Evolutionary conservation across 306 rosid species (phyloP).

Genomic region (Ammopiptanthus mongolicus): DNA sequence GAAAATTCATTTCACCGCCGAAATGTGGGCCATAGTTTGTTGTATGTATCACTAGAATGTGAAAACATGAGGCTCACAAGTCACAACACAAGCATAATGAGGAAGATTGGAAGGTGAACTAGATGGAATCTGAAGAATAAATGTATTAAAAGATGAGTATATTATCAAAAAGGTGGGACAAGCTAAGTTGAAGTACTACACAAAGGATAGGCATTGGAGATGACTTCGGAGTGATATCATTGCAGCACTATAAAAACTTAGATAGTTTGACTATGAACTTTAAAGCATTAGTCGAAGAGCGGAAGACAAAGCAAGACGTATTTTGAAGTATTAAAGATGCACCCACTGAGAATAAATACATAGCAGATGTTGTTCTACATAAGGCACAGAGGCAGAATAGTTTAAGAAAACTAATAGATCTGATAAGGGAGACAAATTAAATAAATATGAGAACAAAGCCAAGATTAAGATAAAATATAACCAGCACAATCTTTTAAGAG

Average conservation of each 20-base stretch:
- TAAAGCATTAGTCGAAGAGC: background rate
- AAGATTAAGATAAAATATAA: constrained; percentile 16
- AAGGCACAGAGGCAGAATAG: background rate
- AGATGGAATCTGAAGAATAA: background rate
- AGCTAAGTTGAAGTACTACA: constrained; percentile 2
- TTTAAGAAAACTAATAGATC: constrained; percentile 1
- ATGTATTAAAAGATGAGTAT: background rate
- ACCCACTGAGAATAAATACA: background rate
- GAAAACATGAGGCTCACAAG: background rate
- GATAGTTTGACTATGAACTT: background rate
- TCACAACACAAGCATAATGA: background rate
- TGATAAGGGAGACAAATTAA: background rate
- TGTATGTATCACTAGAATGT: background rate
- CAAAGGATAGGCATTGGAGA: constrained; percentile 1
- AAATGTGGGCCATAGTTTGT: constrained; percentile 2
- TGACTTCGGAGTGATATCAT: background rate
- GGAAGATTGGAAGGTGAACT: background rate
- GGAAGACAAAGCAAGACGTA: background rate
- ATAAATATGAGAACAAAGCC: constrained; percentile 3
- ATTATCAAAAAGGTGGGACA: background rate
- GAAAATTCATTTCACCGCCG: background rate
- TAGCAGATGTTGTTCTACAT: background rate
- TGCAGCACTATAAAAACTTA: background rate
- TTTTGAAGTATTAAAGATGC: background rate
- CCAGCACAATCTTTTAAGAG: constrained; percentile 6